Evolutionary conservation across 345 rosid genomes (phyloP).

Genomic region (Populus ilicifolia): DNA sequence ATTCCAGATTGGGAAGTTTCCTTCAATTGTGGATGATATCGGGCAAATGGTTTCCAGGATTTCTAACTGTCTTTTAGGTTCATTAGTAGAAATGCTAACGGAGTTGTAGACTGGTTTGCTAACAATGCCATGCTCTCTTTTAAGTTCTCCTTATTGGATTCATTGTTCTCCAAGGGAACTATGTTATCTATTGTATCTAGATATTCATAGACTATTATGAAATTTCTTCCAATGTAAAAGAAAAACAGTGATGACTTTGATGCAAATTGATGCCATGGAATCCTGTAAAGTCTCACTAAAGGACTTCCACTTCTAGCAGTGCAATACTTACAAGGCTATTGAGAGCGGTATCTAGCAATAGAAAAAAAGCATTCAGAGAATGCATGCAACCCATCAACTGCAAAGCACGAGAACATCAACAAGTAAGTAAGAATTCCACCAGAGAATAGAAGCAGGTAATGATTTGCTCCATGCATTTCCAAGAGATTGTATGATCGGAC

Average conservation of each 20-base stretch:
- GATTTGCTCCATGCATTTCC: neutral
- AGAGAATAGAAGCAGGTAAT: neutral
- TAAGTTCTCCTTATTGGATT: neutral
- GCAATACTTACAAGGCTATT: conserved; percentile 63
- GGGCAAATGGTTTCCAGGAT: neutral
- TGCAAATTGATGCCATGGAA: neutral
- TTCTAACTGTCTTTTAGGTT: neutral
- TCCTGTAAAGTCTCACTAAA: neutral
- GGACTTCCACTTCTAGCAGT: neutral
- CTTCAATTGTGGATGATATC: neutral
- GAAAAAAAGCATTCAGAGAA: conserved; percentile 53
- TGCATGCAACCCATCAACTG: conserved; percentile 92
- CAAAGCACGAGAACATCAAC: neutral
- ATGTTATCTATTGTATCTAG: neutral
- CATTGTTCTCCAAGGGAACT: neutral
- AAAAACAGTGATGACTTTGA: neutral
- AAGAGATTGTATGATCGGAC: neutral
- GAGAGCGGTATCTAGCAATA: conserved; percentile 59
- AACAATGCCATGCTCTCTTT: neutral
- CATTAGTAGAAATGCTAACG: neutral
- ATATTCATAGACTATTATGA: neutral
- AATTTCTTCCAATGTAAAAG: neutral
- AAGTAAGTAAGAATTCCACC: neutral
- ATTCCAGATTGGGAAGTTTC: neutral
- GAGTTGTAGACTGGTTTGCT: neutral